Conservation (phyloP, 2,329 filamentous ascomycete species). For the Orbilia brochopaga region DNA sequence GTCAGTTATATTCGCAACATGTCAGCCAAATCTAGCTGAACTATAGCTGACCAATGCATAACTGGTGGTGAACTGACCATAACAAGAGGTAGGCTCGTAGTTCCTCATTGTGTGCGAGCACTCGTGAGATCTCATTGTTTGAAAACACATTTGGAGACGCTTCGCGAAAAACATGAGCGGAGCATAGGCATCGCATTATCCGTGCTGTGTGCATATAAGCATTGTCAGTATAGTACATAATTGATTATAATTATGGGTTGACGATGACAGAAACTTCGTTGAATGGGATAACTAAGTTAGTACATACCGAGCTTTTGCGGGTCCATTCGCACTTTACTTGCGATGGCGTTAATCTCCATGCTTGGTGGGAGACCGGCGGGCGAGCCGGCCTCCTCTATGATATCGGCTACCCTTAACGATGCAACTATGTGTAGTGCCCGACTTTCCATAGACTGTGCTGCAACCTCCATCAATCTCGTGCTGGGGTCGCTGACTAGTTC, state of each 20-base stretch:
- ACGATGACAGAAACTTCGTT: neutral
- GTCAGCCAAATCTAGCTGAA: neutral
- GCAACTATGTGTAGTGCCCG: slow-evolving; percentile 57
- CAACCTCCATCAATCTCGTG: slow-evolving; percentile 56
- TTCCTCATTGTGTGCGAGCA: slow-evolving; percentile 57
- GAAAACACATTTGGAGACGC: slow-evolving; percentile 55
- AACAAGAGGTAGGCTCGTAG: slow-evolving; percentile 57
- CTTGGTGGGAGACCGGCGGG: too few relatives aligned
- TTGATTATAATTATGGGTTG: slow-evolving; percentile 1
- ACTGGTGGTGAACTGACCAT: slow-evolving; percentile 54
- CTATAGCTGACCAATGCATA: neutral
- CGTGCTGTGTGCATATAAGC: slow-evolving; percentile 56
- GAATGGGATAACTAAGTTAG: neutral
- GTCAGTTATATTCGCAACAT: too few relatives aligned
- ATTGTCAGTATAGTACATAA: slow-evolving; percentile 12
- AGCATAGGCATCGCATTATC: slow-evolving; percentile 57
- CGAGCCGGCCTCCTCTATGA: too few relatives aligned
- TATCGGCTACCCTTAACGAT: slow-evolving; percentile 57
- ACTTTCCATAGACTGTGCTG: slow-evolving; percentile 57
- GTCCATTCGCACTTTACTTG: slow-evolving; percentile 55
- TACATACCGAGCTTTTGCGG: slow-evolving; percentile 55
- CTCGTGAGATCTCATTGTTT: slow-evolving; percentile 58
- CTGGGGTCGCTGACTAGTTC: slow-evolving; percentile 57
- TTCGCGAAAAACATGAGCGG: slow-evolving; percentile 57
- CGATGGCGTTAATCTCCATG: slow-evolving; percentile 54